Conservation (phyloP, 352 stramenopile species). For the Phytophthora idaei region DNA sequence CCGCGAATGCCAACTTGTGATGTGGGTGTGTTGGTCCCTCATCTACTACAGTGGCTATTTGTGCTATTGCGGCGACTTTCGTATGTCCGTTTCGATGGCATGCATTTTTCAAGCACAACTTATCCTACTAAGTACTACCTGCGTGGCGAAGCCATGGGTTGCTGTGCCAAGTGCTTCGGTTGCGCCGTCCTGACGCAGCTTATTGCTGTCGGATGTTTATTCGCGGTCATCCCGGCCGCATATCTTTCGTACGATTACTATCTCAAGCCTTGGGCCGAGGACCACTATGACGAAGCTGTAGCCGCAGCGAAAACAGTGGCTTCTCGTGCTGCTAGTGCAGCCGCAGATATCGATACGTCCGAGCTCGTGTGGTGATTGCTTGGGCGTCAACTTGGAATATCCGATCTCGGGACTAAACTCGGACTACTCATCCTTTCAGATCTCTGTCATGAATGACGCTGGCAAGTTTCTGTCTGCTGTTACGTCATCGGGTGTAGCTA, state of each 20-base stretch:
- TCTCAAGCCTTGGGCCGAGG: slow-evolving; percentile 51
- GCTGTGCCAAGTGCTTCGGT: slow-evolving; percentile 29
- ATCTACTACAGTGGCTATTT: background rate
- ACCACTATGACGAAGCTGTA: slow-evolving; percentile 40
- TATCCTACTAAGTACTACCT: too few relatives aligned
- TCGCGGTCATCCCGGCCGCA: slow-evolving; percentile 39
- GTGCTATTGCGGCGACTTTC: background rate
- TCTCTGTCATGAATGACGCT: slow-evolving; percentile 50
- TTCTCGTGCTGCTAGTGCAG: slow-evolving; percentile 21
- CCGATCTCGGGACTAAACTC: slow-evolving; percentile 37
- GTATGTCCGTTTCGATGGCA: background rate
- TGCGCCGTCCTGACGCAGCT: slow-evolving; percentile 38
- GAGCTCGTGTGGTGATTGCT: slow-evolving; percentile 44
- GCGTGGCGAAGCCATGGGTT: slow-evolving; percentile 10
- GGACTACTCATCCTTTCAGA: slow-evolving; percentile 44
- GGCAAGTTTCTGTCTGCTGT: slow-evolving; percentile 35
- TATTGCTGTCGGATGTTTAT: slow-evolving; percentile 30
- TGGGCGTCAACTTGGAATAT: slow-evolving; percentile 52
- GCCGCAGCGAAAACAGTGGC: slow-evolving; percentile 8
- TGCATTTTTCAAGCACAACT: background rate
- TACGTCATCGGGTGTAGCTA: slow-evolving; percentile 37
- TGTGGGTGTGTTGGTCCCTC: too few relatives aligned
- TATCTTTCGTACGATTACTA: slow-evolving; percentile 56
- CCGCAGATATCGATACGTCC: slow-evolving; percentile 14
- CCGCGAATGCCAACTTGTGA: background rate